Evolutionary conservation across 257 asterid genomes (phyloP).

Genomic region (Salvia splendens): DNA sequence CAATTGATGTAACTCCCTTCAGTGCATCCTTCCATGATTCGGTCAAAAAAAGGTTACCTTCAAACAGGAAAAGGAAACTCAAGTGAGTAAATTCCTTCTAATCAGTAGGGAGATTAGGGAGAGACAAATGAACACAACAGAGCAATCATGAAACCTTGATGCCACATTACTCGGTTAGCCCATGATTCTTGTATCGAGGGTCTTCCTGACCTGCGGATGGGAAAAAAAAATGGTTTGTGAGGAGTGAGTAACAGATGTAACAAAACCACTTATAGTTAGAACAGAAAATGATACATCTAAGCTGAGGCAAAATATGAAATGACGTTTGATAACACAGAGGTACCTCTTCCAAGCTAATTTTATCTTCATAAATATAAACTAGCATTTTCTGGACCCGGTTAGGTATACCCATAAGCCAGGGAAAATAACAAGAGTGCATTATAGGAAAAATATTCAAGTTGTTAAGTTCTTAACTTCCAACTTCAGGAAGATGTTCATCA

Average conservation of each 20-base stretch:
- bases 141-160: constrained; percentile 65
- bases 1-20: constrained; percentile 91
- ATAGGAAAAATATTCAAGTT: constrained; percentile 10
- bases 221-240: constrained; percentile 18
- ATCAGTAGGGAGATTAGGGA: constrained; percentile 14
- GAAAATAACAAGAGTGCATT: constrained; percentile 7
- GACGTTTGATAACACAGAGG: constrained; percentile 2
- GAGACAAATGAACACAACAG: constrained; percentile 23
- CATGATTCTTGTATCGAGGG: constrained; percentile 74
- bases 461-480: background rate
- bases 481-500: background rate
- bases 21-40: constrained; percentile 91
- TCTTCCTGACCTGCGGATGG: constrained; percentile 77
- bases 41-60: constrained; percentile 78
- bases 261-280: constrained; percentile 11
- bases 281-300: constrained; percentile 6
- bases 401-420: background rate
- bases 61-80: constrained; percentile 34
- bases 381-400: constrained; percentile 10
- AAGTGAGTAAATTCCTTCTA: constrained; percentile 25
- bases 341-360: constrained; percentile 14
- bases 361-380: background rate
- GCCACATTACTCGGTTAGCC: constrained; percentile 79
- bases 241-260: constrained; percentile 25
- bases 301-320: background rate